Evolutionary conservation across 1,284 basidiomycete species (phyloP), one percentile per base, ranked within the genome.

Genomic region (Puccinia novopanici): DNA sequence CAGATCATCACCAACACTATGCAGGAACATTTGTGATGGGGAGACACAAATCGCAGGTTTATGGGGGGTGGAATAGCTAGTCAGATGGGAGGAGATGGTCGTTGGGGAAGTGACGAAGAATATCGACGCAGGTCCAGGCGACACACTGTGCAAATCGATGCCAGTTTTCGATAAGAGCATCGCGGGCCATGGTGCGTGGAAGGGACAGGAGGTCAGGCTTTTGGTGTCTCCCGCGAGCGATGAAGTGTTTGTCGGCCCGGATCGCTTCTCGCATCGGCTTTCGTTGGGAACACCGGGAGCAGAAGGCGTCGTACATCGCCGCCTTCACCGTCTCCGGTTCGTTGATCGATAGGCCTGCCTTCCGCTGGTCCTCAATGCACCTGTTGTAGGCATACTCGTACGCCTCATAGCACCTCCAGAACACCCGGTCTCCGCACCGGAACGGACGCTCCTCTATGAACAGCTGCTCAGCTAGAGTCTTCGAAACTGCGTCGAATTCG

Each of bases 231-330:
- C 59, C 59, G 15, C 59, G 50, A 4, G 50, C 27, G 34, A 63
- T 34, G 59, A 63, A 63, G 59, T 63, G 5, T 40, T 40, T 63
- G 34, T 63, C 59, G 34, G 34, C 59, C 6, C 59, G 34, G 15
- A 63, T 63, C 17, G 59, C 59, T 3, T 63, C 59, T 63, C 59
- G 37, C 59, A 63, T 63, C 59, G 59, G 12, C 27, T 63, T 63
- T 22, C 59, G 59, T 22, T 63, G 59, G 59, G 59, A 22, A n/a
- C 59, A 63, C 17, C 59, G 37, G 12, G 10, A 13, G 19, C 59
- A 63, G 27, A 63, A 63, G 30, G 34, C 59, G 59, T 63, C 59
- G 34, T 63, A 63, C 59, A 63, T 63, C 9, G 59, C 59, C 19
- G 40, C 4, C 17, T 24, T 15, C 17, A 63, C 59, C 34, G 34